Percentiles rank a stretch among this genome's conserved stretches.
Conservation (phyloP, 2,329 filamentous ascomycete species). For the Lachnellula occidentalis region DNA sequence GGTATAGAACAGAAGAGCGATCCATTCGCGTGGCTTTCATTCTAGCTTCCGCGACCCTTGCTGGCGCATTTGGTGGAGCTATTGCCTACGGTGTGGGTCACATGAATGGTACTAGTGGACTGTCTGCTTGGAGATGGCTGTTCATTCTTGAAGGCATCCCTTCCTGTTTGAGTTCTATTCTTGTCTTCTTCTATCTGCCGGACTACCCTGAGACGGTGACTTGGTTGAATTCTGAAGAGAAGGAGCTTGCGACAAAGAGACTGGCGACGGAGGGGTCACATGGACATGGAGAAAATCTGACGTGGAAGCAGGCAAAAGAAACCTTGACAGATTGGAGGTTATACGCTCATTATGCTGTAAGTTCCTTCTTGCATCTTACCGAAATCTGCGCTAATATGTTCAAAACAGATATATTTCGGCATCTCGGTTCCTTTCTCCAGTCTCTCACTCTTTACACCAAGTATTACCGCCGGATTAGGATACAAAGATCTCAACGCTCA, state of each 20-base stretch:
- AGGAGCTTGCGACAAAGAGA: constrained; percentile 36
- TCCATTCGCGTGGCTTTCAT: constrained; percentile 29
- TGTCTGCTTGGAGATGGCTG: constrained; percentile 29
- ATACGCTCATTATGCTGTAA: constrained; percentile 47
- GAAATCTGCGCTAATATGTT: not conserved
- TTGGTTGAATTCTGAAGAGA: constrained; percentile 42
- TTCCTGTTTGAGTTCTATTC: constrained; percentile 42
- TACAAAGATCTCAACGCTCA: constrained; percentile 55
- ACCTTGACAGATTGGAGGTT: constrained; percentile 45
- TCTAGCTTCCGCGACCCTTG: constrained; percentile 28
- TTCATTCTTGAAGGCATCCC: constrained; percentile 30
- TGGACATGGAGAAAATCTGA: constrained; percentile 38
- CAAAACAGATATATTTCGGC: constrained; percentile 42
- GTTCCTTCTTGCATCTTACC: constrained; percentile 7
- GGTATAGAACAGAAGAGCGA: constrained; percentile 27
- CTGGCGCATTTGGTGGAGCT: constrained; percentile 29
- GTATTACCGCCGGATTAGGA: constrained; percentile 54
- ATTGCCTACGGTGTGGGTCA: constrained; percentile 29
- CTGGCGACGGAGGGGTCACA: constrained; percentile 39
- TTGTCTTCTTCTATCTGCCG: constrained; percentile 42
- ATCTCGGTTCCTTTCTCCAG: constrained; percentile 52
- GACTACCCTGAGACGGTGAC: constrained; percentile 44
- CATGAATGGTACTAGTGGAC: constrained; percentile 24
- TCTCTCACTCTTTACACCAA: constrained; percentile 56
- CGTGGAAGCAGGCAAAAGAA: constrained; percentile 41